Evolutionary conservation across 2,329 filamentous ascomycete genomes (phyloP).

Genomic region (Aspergillus piperis): DNA sequence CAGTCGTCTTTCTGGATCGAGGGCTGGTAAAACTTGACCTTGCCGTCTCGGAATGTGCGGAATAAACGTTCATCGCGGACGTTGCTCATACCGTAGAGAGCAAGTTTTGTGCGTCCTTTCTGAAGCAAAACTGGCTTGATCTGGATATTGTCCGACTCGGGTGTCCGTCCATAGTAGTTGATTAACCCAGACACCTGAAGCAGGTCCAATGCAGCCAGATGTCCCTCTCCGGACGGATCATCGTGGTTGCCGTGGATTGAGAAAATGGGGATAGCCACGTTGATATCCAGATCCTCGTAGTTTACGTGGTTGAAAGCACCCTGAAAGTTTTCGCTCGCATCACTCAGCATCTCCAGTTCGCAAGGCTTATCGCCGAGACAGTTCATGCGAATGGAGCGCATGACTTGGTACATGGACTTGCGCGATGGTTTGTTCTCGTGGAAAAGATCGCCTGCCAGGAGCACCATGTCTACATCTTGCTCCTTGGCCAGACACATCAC

Average conservation of each 20-base stretch:
- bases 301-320: slow-evolving; percentile 92
- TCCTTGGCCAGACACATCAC: slow-evolving; percentile 85
- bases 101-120: slow-evolving; percentile 89
- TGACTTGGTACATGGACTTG: slow-evolving; percentile 95
- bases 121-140: slow-evolving; percentile 90
- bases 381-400: slow-evolving; percentile 89
- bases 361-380: slow-evolving; percentile 95
- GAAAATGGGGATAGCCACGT: slow-evolving; percentile 94
- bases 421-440: slow-evolving; percentile 97
- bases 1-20: slow-evolving; percentile 79
- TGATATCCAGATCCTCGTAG: slow-evolving; percentile 96
- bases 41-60: slow-evolving; percentile 86
- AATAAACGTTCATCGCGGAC: slow-evolving; percentile 94
- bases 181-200: slow-evolving; percentile 87
- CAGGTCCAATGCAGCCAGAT: slow-evolving; percentile 86
- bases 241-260: slow-evolving; percentile 99
- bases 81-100: slow-evolving; percentile 92
- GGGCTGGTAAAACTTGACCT: slow-evolving; percentile 91
- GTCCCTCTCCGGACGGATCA: slow-evolving; percentile 93
- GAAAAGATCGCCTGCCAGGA: slow-evolving; percentile 92
- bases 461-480: slow-evolving; percentile 94
- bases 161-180: slow-evolving; percentile 93
- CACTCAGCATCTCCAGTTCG: slow-evolving; percentile 90
- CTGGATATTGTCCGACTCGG: slow-evolving; percentile 89
- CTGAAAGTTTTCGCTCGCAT: slow-evolving; percentile 87